Evolutionary conservation across 192 early-diverging fungal species (phyloP).

Genomic region (Entomortierella beljakovae): DNA sequence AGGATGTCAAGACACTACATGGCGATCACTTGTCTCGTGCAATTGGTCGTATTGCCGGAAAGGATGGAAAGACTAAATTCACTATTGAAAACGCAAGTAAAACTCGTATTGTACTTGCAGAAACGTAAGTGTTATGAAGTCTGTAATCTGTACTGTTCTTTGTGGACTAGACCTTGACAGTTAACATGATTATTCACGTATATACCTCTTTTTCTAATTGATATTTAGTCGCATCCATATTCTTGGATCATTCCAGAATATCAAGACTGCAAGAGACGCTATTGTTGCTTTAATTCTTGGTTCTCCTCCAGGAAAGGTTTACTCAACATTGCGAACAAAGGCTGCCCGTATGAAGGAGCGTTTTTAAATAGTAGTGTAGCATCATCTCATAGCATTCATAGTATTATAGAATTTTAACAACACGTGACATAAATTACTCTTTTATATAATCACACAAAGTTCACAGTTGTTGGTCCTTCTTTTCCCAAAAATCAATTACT

Average conservation of each 20-base stretch:
- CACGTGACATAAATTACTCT: constrained; percentile 2
- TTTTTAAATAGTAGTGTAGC: constrained; percentile 69
- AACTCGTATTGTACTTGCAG: constrained; percentile 96
- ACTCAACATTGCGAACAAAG: constrained; percentile 88
- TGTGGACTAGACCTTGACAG: not conserved
- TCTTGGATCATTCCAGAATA: constrained; percentile 96
- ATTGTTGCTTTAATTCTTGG: constrained; percentile 93
- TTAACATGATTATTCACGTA: not conserved
- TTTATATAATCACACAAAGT: not conserved
- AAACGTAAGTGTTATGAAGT: constrained; percentile 69
- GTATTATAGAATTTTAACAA: not conserved
- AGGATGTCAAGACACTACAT: constrained; percentile 95
- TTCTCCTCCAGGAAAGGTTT: constrained; percentile 96
- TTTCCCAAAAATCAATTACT: constrained; percentile 19
- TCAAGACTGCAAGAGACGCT: constrained; percentile 95
- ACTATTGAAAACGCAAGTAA: constrained; percentile 98
- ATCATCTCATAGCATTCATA: constrained; percentile 4
- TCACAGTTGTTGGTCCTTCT: not conserved
- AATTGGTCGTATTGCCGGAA: constrained; percentile 98
- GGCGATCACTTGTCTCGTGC: constrained; percentile 97
- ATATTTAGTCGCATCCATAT: constrained; percentile 87
- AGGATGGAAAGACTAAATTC: constrained; percentile 96
- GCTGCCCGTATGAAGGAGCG: constrained; percentile 94
- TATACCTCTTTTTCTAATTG: not conserved
- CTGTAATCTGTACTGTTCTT: not conserved